Base-by-base conservation (phyloP, 495 filamentous ascomycete species). In the Aspergillus conjunctus region DNA sequence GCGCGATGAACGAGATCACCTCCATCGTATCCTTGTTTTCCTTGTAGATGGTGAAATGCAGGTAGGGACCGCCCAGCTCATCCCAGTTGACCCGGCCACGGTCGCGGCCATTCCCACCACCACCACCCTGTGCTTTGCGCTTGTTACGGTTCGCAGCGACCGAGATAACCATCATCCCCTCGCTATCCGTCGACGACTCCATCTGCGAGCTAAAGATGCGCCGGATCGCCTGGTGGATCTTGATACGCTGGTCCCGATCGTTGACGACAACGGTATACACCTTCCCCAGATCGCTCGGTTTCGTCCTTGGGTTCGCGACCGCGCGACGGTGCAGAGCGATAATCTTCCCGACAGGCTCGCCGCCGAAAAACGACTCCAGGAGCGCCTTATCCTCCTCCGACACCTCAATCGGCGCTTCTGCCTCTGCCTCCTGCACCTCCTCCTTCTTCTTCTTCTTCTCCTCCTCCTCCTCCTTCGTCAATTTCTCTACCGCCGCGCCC, bases 21-120 rank as follows among this genome's bases (percentile, higher is more conserved):
- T 98, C 93, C 91, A 97, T 96, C 2, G 95, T 98, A 67, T 98
- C 95, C 65, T 92, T 92, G 73, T 98, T 98, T 74, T 98, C 94
- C 76, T 98, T 98, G 80, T 93, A 94, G 41, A 98, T 83, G 0
- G 91, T 91, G 68, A 98, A 95, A 71, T 98, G 94, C 8, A 97
- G 81, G 68, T 91, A 93, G 9, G 88, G 85, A 1, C 90, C 92
- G 17, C 88, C 89, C 11, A 86, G 80, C 58, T 87, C 85, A 31
- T 82, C 75, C 84, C 85, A 88, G 48, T 75, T 77, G 15, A 78
- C 58, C 30, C 78, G 76, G 17, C 66, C 65, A n/a, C 63, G 66
- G 10, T 68, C 34, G 11, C 62, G 64, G 34, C 58, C 58, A 22
- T 64, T 56, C 33, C 65, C 67, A 4, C 66, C 69, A 17, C 71